Conservation (phyloP, 441 rosid species). For the Lepidium campestre region DNA sequence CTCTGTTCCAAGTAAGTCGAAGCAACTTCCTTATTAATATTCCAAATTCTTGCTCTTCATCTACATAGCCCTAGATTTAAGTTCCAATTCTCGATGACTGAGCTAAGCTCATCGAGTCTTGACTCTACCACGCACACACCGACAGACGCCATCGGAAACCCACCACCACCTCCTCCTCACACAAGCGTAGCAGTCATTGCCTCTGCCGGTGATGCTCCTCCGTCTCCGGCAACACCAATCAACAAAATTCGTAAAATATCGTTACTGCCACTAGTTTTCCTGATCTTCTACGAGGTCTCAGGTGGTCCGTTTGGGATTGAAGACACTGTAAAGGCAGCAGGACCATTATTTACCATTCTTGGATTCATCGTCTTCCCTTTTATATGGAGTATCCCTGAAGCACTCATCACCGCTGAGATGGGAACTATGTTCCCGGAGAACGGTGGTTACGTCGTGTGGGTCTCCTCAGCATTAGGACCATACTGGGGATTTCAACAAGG, state of each 20-base stretch:
- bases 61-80: neutral
- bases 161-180: neutral
- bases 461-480: slow-evolving; percentile 57
- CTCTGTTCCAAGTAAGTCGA: neutral
- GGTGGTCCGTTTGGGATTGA: slow-evolving; percentile 74
- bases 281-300: slow-evolving; percentile 65
- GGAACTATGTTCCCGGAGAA: slow-evolving; percentile 71
- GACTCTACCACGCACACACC: neutral
- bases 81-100: neutral
- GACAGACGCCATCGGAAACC: neutral
- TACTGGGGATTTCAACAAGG: slow-evolving; percentile 76
- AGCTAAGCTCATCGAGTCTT: neutral
- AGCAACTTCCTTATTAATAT: neutral
- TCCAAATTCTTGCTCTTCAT: no score
- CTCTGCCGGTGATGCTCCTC: neutral
- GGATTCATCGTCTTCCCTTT: slow-evolving; percentile 57
- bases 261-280: slow-evolving; percentile 51
- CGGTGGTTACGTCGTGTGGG: slow-evolving; percentile 72
- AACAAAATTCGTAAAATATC: slow-evolving; percentile 38
- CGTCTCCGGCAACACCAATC: neutral
- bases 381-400: slow-evolving; percentile 66
- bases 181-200: neutral
- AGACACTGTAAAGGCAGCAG: slow-evolving; percentile 63
- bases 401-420: slow-evolving; percentile 68
- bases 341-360: slow-evolving; percentile 52